Evolutionary conservation across 1,139 yeast genomes (phyloP).

Genomic region (Hyphopichia pseudoburtonii): DNA sequence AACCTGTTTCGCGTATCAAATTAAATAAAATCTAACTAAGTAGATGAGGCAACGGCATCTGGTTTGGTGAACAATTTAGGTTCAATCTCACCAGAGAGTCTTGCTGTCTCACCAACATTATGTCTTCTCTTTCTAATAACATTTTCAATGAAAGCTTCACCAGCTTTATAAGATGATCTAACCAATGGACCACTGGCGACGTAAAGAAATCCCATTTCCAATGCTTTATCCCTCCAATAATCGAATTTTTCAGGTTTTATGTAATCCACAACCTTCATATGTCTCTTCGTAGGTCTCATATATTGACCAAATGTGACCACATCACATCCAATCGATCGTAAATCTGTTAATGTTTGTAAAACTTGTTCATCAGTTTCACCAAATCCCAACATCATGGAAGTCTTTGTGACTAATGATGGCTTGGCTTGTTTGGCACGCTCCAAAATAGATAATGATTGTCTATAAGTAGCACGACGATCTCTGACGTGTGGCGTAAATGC

Average conservation of each 20-base stretch:
- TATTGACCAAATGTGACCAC: conserved; percentile 98
- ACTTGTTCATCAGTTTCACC: conserved; percentile 95
- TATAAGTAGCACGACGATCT: conserved; percentile 94
- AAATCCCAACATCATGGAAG: conserved; percentile 93
- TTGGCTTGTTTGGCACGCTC: conserved; percentile 75
- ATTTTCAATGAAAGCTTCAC: conserved; percentile 96
- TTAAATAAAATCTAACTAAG: too few species aligned
- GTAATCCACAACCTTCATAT: conserved; percentile 96
- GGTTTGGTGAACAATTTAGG: background rate
- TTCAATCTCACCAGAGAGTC: conserved; percentile 27
- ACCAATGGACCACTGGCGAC: conserved; percentile 98
- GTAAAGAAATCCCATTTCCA: conserved; percentile 88
- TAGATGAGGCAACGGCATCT: too few species aligned
- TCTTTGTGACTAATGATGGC: conserved; percentile 81
- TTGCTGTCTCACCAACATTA: conserved; percentile 47
- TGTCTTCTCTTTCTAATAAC: conserved; percentile 75
- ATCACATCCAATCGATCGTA: conserved; percentile 78
- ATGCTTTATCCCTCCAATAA: conserved; percentile 85
- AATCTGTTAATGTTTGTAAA: conserved; percentile 67
- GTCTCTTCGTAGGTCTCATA: conserved; percentile 98
- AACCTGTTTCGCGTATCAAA: too few species aligned
- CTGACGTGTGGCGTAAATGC: conserved; percentile 92
- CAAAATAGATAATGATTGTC: conserved; percentile 80
- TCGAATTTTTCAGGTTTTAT: conserved; percentile 94
- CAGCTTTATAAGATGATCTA: conserved; percentile 96